Base-by-base conservation (phyloP, 2,329 filamentous ascomycete genomes). In the Stagonosporopsis rhizophila region DNA sequence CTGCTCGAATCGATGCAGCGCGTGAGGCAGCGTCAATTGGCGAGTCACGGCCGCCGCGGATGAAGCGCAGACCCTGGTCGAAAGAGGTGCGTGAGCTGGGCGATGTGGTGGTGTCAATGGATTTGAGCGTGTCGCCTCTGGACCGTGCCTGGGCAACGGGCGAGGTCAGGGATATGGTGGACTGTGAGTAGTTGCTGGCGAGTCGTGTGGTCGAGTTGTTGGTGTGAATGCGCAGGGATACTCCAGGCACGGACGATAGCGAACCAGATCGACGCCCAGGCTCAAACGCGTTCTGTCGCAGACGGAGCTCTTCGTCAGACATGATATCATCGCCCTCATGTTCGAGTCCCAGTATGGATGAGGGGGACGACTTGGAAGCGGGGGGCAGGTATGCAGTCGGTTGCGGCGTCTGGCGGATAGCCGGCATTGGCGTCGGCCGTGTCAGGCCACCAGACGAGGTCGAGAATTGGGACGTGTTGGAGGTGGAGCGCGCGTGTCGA, bases 81-180 rank as follows among this genome's bases (percentile, higher is more conserved):
- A 86, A 77, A 27, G 83, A 85, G 30, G 82, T 82, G 40, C 84
- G 78, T 3, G 83, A 82, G 53, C 80, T 81, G 3, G 82, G 82
- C 1, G 82, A 82, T 2, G 79, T 74, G 11, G 72, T 64, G 9
- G 79, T 80, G 44, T 85, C 82, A 50, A 82, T 69, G 3, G 79
- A 78, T 48, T 77, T 80, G 49, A 80, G 77, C 22, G 80, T 83
- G 52, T 84, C 82, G 20, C 81, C 75, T 4, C 82, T 76, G 22
- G 83, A 78, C 23, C 81, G 77, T 17, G 71, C 59, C n/a, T 65
- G 67, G n/a, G 50, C 66, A 65, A 73, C 60, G 58, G 65, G 80
- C 75, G 59, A 81, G 64, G 64, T 79, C 45, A 82, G 77, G 48
- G 54, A 58, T 22, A 85, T 74, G 52, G 83, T 82, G 3, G 82